These are phyloP conservation scores for Colletotrichum euphorbiae DNA, from an alignment of 2,329 filamentous ascomycete genomes.

Conservation along the genomic window DNA sequence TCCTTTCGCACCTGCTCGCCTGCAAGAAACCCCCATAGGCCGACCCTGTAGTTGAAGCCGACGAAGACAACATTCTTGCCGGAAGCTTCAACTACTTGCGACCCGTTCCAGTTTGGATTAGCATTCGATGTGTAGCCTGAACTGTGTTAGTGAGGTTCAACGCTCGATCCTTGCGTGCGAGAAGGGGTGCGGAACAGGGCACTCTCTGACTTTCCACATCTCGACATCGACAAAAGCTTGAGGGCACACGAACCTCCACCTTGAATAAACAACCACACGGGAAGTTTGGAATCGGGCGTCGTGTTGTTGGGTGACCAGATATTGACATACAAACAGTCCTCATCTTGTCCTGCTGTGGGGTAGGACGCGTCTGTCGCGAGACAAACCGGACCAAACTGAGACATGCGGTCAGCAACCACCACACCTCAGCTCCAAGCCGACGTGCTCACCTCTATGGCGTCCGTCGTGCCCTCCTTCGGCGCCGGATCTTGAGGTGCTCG, in stretches of 20 bases:
- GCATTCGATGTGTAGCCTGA: constrained; percentile 58
- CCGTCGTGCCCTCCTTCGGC: constrained; percentile 47
- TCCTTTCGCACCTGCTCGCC: constrained; percentile 64
- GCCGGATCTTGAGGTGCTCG: constrained; percentile 60
- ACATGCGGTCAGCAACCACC: constrained; percentile 7
- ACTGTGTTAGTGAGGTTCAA: constrained; percentile 18
- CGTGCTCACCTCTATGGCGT: constrained; percentile 50
- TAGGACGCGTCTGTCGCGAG: constrained; percentile 51
- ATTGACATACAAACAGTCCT: constrained; percentile 79
- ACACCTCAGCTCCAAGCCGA: not conserved
- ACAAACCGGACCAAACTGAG: constrained; percentile 60
- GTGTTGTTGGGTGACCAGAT: constrained; percentile 71
- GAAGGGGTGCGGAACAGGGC: constrained; percentile 1
- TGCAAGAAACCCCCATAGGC: constrained; percentile 71
- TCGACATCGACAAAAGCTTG: not conserved
- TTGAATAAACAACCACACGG: constrained; percentile 71
- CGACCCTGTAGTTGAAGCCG: constrained; percentile 73
- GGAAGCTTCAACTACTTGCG: constrained; percentile 58
- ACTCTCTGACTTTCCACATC: not conserved
- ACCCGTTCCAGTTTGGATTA: constrained; percentile 66
- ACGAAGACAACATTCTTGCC: constrained; percentile 64
- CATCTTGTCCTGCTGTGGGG: constrained; percentile 50
- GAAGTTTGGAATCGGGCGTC: constrained; percentile 64
- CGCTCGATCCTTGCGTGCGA: not conserved
- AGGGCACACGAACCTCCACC: constrained; percentile 54